A percentile compares a stretch with the other conserved stretches of the same genome.
Evolutionary conservation across 164 flowering plant species (phyloP).

Genomic region (Warburgia ugandensis): DNA sequence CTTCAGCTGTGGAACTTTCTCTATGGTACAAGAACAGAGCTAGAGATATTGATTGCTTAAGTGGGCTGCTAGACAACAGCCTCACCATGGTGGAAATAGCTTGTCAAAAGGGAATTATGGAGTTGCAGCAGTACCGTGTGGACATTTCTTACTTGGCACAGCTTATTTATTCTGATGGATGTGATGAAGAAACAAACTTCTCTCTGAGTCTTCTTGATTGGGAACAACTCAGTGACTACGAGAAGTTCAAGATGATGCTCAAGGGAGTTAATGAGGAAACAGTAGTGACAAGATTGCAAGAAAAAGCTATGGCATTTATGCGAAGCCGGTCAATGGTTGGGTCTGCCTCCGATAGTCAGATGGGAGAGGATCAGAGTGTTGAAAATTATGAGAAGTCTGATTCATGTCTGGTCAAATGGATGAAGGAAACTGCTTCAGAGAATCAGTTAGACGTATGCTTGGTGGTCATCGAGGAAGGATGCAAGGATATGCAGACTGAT

Average conservation of each 20-base stretch:
- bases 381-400: conserved; percentile 25
- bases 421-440: conserved; percentile 65
- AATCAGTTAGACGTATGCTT: conserved; percentile 68
- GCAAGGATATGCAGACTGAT: conserved; percentile 31
- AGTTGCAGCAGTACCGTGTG: conserved; percentile 54
- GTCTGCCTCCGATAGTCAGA: no score
- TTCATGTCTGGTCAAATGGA: conserved; percentile 80
- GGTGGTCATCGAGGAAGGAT: conserved; percentile 74
- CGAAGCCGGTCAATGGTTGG: conserved; percentile 18
- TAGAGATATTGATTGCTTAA: conserved; percentile 61
- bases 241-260: conserved; percentile 81
- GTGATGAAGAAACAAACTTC: conserved; percentile 34
- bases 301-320: conserved; percentile 79
- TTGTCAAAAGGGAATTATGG: conserved; percentile 60
- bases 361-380: no score
- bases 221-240: conserved; percentile 80
- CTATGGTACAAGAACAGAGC: conserved; percentile 84
- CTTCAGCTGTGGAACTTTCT: conserved; percentile 54
- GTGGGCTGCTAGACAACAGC: conserved; percentile 88
- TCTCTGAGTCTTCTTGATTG: conserved; percentile 57
- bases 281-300: conserved; percentile 39
- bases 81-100: conserved; percentile 71
- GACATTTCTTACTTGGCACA: conserved; percentile 61
- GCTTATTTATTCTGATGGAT: conserved; percentile 61
- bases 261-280: conserved; percentile 64